Conservation (phyloP, 2,329 filamentous ascomycete genomes). For the Sclerotinia nivalis region DNA sequence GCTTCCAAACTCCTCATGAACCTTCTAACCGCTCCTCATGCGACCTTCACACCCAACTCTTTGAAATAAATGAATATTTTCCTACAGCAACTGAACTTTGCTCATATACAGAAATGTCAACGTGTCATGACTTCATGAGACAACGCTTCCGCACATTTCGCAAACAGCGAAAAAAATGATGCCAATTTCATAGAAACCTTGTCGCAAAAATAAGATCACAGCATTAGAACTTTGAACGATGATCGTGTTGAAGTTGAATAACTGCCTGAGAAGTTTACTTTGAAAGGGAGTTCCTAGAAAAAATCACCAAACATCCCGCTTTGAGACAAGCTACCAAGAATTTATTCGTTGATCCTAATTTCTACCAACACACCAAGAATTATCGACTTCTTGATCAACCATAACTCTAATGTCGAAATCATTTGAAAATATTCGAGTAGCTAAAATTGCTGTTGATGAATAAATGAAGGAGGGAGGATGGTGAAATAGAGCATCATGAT, state of each 20-base stretch:
- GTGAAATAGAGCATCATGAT: neutral
- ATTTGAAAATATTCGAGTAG: neutral
- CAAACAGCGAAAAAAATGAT: neutral
- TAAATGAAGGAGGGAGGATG: neutral
- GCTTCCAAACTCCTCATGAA: too few relatives aligned
- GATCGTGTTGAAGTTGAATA: neutral
- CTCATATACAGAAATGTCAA: too few relatives aligned
- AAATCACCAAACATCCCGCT: neutral
- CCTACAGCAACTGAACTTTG: too few relatives aligned
- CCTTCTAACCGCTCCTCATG: too few relatives aligned
- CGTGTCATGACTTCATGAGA: constrained; percentile 6
- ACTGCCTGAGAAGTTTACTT: neutral
- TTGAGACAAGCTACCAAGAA: neutral
- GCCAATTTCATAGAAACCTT: neutral
- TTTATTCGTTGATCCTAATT: constrained; percentile 2
- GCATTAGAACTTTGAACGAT: neutral
- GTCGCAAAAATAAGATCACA: neutral
- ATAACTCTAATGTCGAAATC: neutral
- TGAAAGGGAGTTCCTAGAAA: neutral
- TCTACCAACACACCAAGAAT: neutral
- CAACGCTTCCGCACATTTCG: neutral
- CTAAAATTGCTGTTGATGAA: neutral
- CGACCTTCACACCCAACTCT: too few relatives aligned
- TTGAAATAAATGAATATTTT: too few relatives aligned
- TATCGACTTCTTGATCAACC: neutral